These are phyloP conservation scores for Arabis hirsuta DNA, from an alignment of 345 rosid species.

Conservation along the genomic window DNA sequence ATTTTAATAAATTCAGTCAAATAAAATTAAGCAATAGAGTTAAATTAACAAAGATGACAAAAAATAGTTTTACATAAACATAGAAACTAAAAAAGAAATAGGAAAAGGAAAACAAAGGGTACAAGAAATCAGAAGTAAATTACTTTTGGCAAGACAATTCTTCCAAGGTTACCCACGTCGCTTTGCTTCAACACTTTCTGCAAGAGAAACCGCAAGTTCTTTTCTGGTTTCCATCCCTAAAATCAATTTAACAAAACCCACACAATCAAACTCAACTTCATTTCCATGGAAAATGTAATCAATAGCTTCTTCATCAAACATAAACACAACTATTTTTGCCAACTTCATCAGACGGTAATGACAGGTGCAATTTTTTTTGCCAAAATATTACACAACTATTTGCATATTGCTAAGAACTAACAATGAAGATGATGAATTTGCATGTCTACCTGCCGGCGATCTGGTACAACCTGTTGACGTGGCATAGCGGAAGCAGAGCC, in stretches of 20 bases:
- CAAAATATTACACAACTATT: background rate
- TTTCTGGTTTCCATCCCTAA: slow-evolving; percentile 93
- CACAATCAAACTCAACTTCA: background rate
- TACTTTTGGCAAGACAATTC: slow-evolving; percentile 95
- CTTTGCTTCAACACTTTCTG: slow-evolving; percentile 99
- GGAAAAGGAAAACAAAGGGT: slow-evolving; percentile 8
- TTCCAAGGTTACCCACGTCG: slow-evolving; percentile 95
- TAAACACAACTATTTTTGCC: background rate
- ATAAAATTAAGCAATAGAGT: background rate
- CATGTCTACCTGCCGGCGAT: slow-evolving; percentile 69
- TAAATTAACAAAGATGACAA: background rate
- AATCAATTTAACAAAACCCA: background rate
- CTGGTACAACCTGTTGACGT: slow-evolving; percentile 59
- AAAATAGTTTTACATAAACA: background rate
- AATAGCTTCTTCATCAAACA: slow-evolving; percentile 14
- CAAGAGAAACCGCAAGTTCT: slow-evolving; percentile 88
- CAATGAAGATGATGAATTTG: slow-evolving; percentile 5
- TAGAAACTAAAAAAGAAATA: background rate
- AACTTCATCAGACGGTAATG: background rate
- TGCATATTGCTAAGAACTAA: background rate
- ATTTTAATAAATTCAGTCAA: background rate
- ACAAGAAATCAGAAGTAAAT: slow-evolving; percentile 29
- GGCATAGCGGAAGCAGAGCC: slow-evolving; percentile 46
- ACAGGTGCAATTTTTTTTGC: background rate
- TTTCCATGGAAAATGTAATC: slow-evolving; percentile 17